phyloP scores from a whole-genome alignment of 768 basidiomycete species.

The Mycena floridula region DNA sequence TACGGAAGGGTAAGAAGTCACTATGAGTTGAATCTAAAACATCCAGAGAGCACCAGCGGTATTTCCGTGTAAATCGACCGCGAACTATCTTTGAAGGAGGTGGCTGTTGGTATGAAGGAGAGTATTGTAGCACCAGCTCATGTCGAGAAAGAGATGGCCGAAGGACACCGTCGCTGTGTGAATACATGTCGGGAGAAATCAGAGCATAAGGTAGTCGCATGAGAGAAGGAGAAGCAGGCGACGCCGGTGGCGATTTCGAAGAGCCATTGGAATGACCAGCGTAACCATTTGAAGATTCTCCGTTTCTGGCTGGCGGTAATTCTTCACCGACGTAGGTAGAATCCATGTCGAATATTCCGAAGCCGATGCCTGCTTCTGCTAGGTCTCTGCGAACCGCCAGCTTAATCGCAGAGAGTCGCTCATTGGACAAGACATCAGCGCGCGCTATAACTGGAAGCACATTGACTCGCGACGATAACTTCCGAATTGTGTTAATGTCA shows the following conservation, averaged over 20 bases:
- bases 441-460: slow-evolving; percentile 82
- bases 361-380: slow-evolving; percentile 80
- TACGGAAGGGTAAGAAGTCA: slow-evolving; percentile 74
- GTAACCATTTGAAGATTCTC: slow-evolving; percentile 51
- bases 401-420: slow-evolving; percentile 75
- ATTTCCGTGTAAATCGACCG: slow-evolving; percentile 64
- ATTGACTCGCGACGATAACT: slow-evolving; percentile 76
- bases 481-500: slow-evolving; percentile 75
- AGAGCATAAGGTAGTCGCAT: slow-evolving; percentile 78
- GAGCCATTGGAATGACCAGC: slow-evolving; percentile 44
- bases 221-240: slow-evolving; percentile 54
- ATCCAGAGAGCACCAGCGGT: slow-evolving; percentile 82
- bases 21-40: slow-evolving; percentile 74
- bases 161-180: slow-evolving; percentile 75
- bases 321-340: slow-evolving; percentile 41
- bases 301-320: slow-evolving; percentile 37
- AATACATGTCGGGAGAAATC: slow-evolving; percentile 78
- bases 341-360: slow-evolving; percentile 84
- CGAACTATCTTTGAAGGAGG: slow-evolving; percentile 40
- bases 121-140: slow-evolving; percentile 70
- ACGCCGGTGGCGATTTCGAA: slow-evolving; percentile 53
- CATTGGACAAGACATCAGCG: slow-evolving; percentile 77
- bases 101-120: slow-evolving; percentile 43
- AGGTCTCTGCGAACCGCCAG: slow-evolving; percentile 75
- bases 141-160: slow-evolving; percentile 54